Conservation (phyloP, 176 grass and related monocot genomes). For the Carex parvula region DNA sequence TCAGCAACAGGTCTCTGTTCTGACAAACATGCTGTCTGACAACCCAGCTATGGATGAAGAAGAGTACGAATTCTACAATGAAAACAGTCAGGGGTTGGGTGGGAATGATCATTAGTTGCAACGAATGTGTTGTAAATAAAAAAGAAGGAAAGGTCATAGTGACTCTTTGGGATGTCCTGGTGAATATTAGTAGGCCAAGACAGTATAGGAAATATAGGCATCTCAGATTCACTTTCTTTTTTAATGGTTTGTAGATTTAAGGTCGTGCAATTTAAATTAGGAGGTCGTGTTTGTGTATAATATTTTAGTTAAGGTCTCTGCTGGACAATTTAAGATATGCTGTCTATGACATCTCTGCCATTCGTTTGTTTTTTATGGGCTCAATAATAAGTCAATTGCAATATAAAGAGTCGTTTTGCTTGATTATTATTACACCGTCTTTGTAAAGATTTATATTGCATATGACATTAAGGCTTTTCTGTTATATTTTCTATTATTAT, state of each 20-base stretch:
- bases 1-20: slow-evolving; percentile 76
- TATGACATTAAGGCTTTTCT: not conserved
- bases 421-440: not conserved
- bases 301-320: not conserved
- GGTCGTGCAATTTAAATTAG: slow-evolving; percentile 3
- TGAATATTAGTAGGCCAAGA: slow-evolving; percentile 5
- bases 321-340: not conserved
- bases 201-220: slow-evolving; percentile 2
- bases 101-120: not conserved
- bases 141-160: not conserved
- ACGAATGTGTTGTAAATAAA: not conserved
- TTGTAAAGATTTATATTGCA: not conserved
- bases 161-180: slow-evolving; percentile 10
- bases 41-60: slow-evolving; percentile 48
- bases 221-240: not conserved
- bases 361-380: slow-evolving; percentile 8
- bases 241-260: slow-evolving; percentile 7
- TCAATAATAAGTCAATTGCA: not conserved
- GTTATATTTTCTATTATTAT: not conserved
- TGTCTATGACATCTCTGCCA: not conserved
- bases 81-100: not conserved
- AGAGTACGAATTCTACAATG: slow-evolving; percentile 18
- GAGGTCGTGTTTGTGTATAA: slow-evolving; percentile 18
- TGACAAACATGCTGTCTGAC: slow-evolving; percentile 75
- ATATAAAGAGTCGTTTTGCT: not conserved